Evolutionary conservation across 2,329 filamentous ascomycete species (phyloP).

Genomic region (Triangularia setosa): DNA sequence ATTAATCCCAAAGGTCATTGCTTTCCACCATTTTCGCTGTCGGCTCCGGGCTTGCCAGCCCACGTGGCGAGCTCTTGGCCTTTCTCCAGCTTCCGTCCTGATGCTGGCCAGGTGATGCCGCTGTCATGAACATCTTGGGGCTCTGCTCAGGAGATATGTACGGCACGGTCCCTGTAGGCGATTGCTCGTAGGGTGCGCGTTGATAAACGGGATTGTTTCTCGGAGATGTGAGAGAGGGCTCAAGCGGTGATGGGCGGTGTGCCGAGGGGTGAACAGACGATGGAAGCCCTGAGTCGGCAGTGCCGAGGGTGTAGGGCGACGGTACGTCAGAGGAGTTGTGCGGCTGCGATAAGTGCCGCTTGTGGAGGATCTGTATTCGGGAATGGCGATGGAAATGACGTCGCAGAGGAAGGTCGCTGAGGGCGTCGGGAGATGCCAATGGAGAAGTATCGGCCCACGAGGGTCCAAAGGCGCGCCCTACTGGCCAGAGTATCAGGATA

Average conservation of each 20-base stretch:
- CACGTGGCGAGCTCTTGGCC: background rate
- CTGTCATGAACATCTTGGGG: background rate
- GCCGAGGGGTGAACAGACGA: background rate
- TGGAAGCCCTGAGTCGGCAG: background rate
- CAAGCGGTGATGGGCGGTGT: background rate
- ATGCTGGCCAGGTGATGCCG: background rate
- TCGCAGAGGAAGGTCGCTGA: constrained; percentile 12
- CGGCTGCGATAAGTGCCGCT: constrained; percentile 18
- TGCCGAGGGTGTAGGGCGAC: background rate
- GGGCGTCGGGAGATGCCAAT: background rate
- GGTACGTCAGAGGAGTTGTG: background rate
- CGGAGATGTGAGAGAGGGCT: constrained; percentile 11
- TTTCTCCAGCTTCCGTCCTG: background rate
- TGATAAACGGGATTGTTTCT: constrained; percentile 19
- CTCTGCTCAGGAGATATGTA: constrained; percentile 10
- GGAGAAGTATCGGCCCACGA: constrained; percentile 41
- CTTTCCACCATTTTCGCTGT: background rate
- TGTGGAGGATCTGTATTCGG: constrained; percentile 4
- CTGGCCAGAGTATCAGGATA: constrained; percentile 36
- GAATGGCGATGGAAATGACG: constrained; percentile 4
- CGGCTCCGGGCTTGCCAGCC: background rate
- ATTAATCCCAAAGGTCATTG: background rate
- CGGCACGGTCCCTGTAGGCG: constrained; percentile 11
- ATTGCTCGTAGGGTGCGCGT: constrained; percentile 11
- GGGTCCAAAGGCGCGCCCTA: constrained; percentile 37